These are phyloP conservation scores for Tuber magnatum DNA, from an alignment of 495 filamentous ascomycete genomes.

Conservation along the genomic window DNA sequence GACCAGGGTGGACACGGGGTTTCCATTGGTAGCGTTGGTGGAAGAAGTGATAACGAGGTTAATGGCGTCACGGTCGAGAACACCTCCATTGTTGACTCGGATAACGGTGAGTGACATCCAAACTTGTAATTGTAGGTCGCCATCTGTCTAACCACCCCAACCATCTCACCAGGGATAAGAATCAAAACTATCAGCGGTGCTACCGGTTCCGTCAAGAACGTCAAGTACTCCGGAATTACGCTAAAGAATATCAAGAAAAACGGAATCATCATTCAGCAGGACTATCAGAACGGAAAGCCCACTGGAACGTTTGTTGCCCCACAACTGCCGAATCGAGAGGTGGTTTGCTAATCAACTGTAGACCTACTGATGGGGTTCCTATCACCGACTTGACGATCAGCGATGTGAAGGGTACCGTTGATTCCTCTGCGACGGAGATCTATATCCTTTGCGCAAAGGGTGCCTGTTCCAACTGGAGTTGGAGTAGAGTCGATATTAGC, in stretches of 20 bases:
- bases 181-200: constrained; percentile 58
- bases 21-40: constrained; percentile 63
- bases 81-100: constrained; percentile 50
- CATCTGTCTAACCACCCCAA: neutral
- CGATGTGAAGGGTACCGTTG: constrained; percentile 50
- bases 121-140: neutral
- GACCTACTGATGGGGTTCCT: constrained; percentile 54
- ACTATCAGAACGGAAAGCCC: constrained; percentile 58
- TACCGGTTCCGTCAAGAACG: constrained; percentile 52
- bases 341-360: constrained; percentile 7
- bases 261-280: constrained; percentile 62
- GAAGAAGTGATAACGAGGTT: constrained; percentile 56
- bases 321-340: neutral
- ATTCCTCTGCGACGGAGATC: constrained; percentile 44
- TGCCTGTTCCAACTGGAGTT: constrained; percentile 49
- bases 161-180: constrained; percentile 43
- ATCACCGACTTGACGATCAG: constrained; percentile 55
- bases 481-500: constrained; percentile 46
- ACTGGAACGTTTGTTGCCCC: constrained; percentile 45
- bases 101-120: constrained; percentile 45
- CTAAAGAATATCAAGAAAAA: constrained; percentile 54
- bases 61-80: constrained; percentile 50
- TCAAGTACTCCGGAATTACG: constrained; percentile 57
- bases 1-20: constrained; percentile 60
- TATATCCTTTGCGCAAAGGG: constrained; percentile 54